A percentile compares a stretch with the other conserved stretches of the same genome.
phyloP scores from a whole-genome alignment of 129 eudicot genomes.

The Cynara cardunculus region DNA sequence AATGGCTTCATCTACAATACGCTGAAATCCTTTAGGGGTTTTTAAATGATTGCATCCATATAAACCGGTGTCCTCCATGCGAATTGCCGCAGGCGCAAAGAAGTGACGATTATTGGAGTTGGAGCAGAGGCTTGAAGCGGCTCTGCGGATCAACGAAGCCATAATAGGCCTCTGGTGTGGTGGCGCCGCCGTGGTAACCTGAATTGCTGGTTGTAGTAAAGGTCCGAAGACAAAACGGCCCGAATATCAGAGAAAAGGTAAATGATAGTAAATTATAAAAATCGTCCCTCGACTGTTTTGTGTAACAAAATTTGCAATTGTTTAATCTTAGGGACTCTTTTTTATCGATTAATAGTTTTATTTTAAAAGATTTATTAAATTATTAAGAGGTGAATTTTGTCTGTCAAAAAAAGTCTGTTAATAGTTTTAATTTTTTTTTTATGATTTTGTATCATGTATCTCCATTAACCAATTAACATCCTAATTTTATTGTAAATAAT shows the following conservation, averaged over 20 bases:
- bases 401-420: too few species aligned
- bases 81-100: constrained; percentile 28
- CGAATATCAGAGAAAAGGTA: neutral
- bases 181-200: constrained; percentile 18
- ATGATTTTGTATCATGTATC: too few species aligned
- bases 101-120: constrained; percentile 11
- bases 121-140: constrained; percentile 23
- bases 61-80: constrained; percentile 56
- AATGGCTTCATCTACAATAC: constrained; percentile 88
- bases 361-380: too few species aligned
- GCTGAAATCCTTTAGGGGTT: constrained; percentile 76
- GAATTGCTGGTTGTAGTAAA: neutral
- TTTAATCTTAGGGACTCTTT: too few species aligned
- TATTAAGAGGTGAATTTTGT: too few species aligned
- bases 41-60: constrained; percentile 72
- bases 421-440: too few species aligned
- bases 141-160: constrained; percentile 41
- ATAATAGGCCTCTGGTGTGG: constrained; percentile 14
- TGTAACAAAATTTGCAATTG: neutral
- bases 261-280: neutral
- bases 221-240: neutral
- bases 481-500: too few species aligned
- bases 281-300: neutral
- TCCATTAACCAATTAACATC: too few species aligned
- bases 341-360: too few species aligned